Percentiles rank a stretch among this genome's conserved stretches.
Conservation (phyloP, 1,139 yeast genomes). For the Eremothecium sinecaudum region DNA sequence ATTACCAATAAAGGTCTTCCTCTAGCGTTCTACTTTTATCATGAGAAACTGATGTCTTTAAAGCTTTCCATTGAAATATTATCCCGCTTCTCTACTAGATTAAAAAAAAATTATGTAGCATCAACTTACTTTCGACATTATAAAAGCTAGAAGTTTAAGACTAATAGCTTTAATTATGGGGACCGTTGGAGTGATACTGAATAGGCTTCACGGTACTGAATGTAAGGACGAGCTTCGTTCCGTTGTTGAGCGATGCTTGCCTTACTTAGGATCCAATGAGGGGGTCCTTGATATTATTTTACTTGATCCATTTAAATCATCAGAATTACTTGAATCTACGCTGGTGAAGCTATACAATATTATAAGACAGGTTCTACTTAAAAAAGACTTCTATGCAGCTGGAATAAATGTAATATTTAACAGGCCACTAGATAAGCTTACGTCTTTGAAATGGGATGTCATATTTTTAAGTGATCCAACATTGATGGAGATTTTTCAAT, state of each 20-base stretch:
- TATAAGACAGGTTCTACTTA: conserved; percentile 20
- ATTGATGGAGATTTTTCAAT: neutral
- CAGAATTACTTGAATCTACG: conserved; percentile 20
- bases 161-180: conserved; percentile 13
- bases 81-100: too few relatives aligned
- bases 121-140: neutral
- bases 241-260: conserved; percentile 5
- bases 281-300: conserved; percentile 19
- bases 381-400: conserved; percentile 11
- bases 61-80: too few relatives aligned
- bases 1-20: too few relatives aligned
- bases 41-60: too few relatives aligned
- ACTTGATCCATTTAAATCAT: conserved; percentile 15
- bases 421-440: neutral
- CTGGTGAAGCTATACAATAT: conserved; percentile 25
- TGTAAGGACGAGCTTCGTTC: conserved; percentile 6
- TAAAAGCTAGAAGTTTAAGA: neutral
- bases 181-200: conserved; percentile 31
- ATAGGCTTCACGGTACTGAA: conserved; percentile 23
- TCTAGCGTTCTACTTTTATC: too few relatives aligned
- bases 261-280: conserved; percentile 3
- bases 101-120: too few relatives aligned
- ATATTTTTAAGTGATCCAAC: conserved; percentile 2
- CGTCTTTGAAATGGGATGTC: conserved; percentile 3
- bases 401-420: conserved; percentile 24